Base-by-base conservation (phyloP, 2,329 filamentous ascomycete species). In the Scedosporium aurantiacum region DNA sequence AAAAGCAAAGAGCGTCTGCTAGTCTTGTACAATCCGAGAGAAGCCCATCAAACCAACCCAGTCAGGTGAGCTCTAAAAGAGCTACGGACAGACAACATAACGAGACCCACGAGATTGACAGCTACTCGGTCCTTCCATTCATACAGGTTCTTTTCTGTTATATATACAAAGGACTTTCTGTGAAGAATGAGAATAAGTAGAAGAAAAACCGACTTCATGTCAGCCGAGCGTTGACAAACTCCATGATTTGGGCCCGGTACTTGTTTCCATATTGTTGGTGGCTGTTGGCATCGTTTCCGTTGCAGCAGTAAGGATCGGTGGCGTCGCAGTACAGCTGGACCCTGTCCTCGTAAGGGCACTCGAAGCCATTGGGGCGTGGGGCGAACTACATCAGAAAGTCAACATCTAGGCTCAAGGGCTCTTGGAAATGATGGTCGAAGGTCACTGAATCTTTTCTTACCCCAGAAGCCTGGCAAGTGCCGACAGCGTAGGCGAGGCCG, bases 251-350 rank as follows among this genome's bases (percentile, higher is more conserved):
- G 5, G 76, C 68, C 1, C 84, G 84, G 63, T 88, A 88, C 66
- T 82, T 81, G 63, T 73, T 76, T n/a, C 82, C 83, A 63, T 88
- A 88, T 58, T 82, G 78, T 69, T 86, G 81, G 70, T 87, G 85
- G 5, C 79, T 77, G 66, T 80, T 79, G 27, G 78, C 75, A 63
- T 87, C 77, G 66, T 78, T 84, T 58, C 85, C 85, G 52, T 80
- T 84, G 72, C 83, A 88, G 77, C 85, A 88, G 73, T 85, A 87
- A 0, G 84, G 84, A 64, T 88, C 85, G 3, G 79, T 67, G 4
- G 79, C 73, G 66, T 88, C 85, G 70, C 85, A 88, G 76, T 87
- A 88, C 2, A 82, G 83, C 73, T 85, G 75, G 65, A 87, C 82
- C 68, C 65, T 68, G 12, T 72, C 68, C 41, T 21, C 60, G 28